phyloP scores from a whole-genome alignment of 2,329 filamentous ascomycete species.

The Xylariaceae sp. region DNA sequence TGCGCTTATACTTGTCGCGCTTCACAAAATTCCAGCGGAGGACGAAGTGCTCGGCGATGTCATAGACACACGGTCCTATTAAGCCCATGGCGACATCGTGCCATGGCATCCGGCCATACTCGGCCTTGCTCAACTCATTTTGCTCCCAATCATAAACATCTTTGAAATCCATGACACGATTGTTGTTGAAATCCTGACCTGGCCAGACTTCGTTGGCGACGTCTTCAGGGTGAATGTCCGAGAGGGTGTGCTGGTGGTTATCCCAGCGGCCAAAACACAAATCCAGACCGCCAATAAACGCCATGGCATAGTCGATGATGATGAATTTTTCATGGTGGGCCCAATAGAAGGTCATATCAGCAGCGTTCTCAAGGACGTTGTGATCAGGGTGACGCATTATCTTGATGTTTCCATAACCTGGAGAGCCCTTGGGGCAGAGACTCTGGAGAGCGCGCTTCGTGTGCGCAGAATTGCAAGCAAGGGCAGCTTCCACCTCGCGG shows the following conservation, averaged over 20 bases:
- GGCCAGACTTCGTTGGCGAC: slow-evolving; percentile 83
- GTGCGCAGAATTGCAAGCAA: slow-evolving; percentile 89
- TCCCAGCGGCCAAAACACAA: slow-evolving; percentile 97
- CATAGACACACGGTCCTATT: slow-evolving; percentile 83
- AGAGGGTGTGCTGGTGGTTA: slow-evolving; percentile 72
- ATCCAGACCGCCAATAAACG: slow-evolving; percentile 91
- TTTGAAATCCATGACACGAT: slow-evolving; percentile 91
- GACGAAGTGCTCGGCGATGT: slow-evolving; percentile 93
- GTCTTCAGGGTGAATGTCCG: slow-evolving; percentile 82
- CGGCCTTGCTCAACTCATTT: slow-evolving; percentile 86
- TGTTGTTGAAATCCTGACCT: slow-evolving; percentile 97
- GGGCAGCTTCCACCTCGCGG: slow-evolving; percentile 72
- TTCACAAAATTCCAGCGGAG: slow-evolving; percentile 96
- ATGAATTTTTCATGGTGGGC: slow-evolving; percentile 98
- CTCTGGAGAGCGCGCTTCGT: slow-evolving; percentile 80
- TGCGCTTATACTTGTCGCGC: slow-evolving; percentile 94
- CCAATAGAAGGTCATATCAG: slow-evolving; percentile 97
- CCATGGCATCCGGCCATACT: slow-evolving; percentile 96
- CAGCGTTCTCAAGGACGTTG: slow-evolving; percentile 87
- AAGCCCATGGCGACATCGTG: slow-evolving; percentile 91
- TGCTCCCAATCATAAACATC: slow-evolving; percentile 86
- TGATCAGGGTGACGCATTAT: slow-evolving; percentile 92
- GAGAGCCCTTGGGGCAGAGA: slow-evolving; percentile 74
- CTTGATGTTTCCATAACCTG: slow-evolving; percentile 81
- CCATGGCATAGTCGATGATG: slow-evolving; percentile 83